Conservation (phyloP, 2,329 filamentous ascomycete genomes). For the Ramularia endophylla region DNA sequence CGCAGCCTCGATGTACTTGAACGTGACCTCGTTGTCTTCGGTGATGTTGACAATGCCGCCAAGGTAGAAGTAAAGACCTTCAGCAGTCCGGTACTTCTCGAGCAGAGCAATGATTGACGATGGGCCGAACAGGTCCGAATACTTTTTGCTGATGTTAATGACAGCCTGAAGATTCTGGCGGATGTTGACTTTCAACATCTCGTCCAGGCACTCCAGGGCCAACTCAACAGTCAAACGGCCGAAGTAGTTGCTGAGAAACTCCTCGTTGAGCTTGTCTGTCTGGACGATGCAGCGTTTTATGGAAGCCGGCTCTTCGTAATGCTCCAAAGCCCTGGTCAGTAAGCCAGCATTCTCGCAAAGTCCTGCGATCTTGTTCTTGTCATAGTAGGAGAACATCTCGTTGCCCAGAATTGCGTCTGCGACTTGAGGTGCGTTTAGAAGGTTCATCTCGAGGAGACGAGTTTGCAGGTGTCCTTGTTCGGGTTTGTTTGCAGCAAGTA, state of each 20-base stretch:
- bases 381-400: conserved; percentile 97
- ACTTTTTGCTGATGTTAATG: conserved; percentile 94
- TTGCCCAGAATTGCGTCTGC: conserved; percentile 97
- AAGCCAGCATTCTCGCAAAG: conserved; percentile 93
- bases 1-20: conserved; percentile 99
- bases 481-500: conserved; percentile 87
- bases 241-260: conserved; percentile 91
- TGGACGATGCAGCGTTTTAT: conserved; percentile 89
- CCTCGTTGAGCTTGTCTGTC: conserved; percentile 78
- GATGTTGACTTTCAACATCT: conserved; percentile 95
- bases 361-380: conserved; percentile 79
- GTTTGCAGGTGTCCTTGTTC: conserved; percentile 94
- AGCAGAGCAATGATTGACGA: conserved; percentile 84
- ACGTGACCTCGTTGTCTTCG: conserved; percentile 91
- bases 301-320: conserved; percentile 82
- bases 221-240: conserved; percentile 93
- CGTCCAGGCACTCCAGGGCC: conserved; percentile 86
- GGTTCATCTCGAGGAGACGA: conserved; percentile 93
- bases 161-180: conserved; percentile 94
- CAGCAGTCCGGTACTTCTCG: conserved; percentile 95
- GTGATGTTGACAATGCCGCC: conserved; percentile 97
- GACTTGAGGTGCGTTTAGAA: conserved; percentile 93
- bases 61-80: conserved; percentile 97
- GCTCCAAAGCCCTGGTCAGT: conserved; percentile 66
- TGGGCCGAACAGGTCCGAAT: conserved; percentile 89